Evolutionary conservation across 2,329 filamentous ascomycete species (phyloP), one percentile per base, ranked within the genome.

Genomic region (Pyricularia pennisetigena): DNA sequence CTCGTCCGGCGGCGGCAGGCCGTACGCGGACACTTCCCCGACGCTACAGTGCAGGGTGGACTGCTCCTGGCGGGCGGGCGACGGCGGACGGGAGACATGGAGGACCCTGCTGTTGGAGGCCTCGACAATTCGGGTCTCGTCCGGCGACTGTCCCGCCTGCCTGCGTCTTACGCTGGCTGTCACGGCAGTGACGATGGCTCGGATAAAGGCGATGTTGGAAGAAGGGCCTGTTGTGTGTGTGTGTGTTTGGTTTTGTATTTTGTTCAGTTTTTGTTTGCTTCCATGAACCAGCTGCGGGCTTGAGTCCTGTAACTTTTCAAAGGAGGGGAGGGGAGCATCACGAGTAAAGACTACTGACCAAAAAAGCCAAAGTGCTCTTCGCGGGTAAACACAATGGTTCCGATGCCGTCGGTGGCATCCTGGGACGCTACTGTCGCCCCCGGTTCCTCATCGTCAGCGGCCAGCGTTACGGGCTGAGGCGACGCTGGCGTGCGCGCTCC

Each of bases 171-270:
- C 8, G 57, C 23, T 61, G 59, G 4, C 54, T 16, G n/a, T 65
- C 26, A 72, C 63, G 16, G 72, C 71, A 5, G 66, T 41, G 24
- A 67, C 66, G 28, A 74, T 73, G 61, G 71, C 69, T 0, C 72
- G 72, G n/a, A 70, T 67, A n/a, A 74, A 74, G 8, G 73, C 72
- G 16, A 74, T 74, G 32, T 74, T 74, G 20, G 72, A 74, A 8
- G 72, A 72, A 0, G 73, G 72, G 2, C 71, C 71, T 72, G 14
- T 61, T 61, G 26, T 9, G 57, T 61, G 9, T 54, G 2, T 28
- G 23, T 59, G 6, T 61, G n/a, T n/a, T n/a, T n/a, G n/a, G n/a
- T n/a, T n/a, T n/a, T n/a, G n/a, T n/a, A n/a, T n/a, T n/a, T n/a
- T n/a, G n/a, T n/a, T n/a, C n/a, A n/a, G n/a, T 7, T 54, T 54